Percentiles rank a stretch among this genome's conserved stretches.
Evolutionary conservation across 2,329 filamentous ascomycete genomes (phyloP).

Genomic region (Cytospora chrysosperma): DNA sequence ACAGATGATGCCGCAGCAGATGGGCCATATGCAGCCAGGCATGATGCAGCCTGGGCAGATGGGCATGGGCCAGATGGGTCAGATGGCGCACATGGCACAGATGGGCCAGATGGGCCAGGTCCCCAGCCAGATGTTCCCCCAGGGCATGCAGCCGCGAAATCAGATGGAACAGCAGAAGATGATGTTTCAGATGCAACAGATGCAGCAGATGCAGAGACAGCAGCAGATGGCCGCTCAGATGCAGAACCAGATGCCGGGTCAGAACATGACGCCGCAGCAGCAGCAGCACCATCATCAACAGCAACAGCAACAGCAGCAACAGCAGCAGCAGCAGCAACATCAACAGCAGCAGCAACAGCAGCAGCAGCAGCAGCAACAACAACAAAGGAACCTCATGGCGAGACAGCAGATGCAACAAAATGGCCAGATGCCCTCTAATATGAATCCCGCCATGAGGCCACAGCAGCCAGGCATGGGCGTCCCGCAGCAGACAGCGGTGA

Average conservation of each 20-base stretch:
- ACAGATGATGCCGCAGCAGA: conserved; percentile 56
- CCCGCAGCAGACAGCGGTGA: conserved; percentile 23
- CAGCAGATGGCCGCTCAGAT: conserved; percentile 43
- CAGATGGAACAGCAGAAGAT: conserved; percentile 72
- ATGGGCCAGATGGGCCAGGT: conserved; percentile 33
- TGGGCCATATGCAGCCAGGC: conserved; percentile 39
- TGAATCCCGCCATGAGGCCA: conserved; percentile 48
- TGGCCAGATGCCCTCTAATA: conserved; percentile 52
- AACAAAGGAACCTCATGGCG: conserved; percentile 48
- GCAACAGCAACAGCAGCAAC: conserved; percentile 5
- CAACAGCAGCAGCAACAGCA: conserved; percentile 25
- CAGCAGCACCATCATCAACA: not conserved
- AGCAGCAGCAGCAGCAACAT: conserved; percentile 12
- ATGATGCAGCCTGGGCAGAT: conserved; percentile 36
- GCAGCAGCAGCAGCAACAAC: conserved; percentile 26
- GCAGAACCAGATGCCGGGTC: conserved; percentile 30
- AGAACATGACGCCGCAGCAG: conserved; percentile 31
- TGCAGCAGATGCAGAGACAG: conserved; percentile 64
- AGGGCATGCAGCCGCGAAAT: conserved; percentile 48
- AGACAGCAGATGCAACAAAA: conserved; percentile 56
- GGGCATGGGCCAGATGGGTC: conserved; percentile 34
- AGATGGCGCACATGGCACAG: conserved; percentile 20
- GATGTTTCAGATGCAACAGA: conserved; percentile 79
- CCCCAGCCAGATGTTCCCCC: conserved; percentile 35
- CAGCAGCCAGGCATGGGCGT: conserved; percentile 36